Evolutionary conservation across 108 stramenopile genomes (phyloP).

Genomic region (Seminavis robusta): DNA sequence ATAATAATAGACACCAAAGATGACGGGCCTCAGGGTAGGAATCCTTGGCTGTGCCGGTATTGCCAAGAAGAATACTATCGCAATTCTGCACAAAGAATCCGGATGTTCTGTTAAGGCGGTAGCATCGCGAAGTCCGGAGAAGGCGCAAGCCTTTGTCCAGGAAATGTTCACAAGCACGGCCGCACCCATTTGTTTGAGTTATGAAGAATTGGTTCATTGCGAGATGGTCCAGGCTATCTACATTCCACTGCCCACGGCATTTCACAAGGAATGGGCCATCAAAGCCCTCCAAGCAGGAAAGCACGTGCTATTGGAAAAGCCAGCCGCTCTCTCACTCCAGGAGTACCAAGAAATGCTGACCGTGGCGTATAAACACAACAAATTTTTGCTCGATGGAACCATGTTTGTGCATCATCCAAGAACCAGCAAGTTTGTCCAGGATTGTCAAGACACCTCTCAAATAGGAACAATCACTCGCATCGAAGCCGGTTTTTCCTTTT

Average conservation of each 20-base stretch:
- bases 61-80: constrained; percentile 28
- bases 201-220: constrained; percentile 11
- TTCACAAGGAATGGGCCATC: constrained; percentile 32
- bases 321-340: constrained; percentile 23
- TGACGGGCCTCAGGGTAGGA: constrained; percentile 30
- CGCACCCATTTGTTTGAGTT: constrained; percentile 3
- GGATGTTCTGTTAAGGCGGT: constrained; percentile 25
- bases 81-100: constrained; percentile 10
- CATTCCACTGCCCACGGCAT: constrained; percentile 35
- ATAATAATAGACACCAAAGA: too few species aligned
- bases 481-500: constrained; percentile 35
- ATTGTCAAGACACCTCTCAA: neutral
- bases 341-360: constrained; percentile 29
- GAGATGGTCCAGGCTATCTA: constrained; percentile 25
- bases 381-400: constrained; percentile 42
- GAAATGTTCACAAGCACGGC: neutral
- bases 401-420: constrained; percentile 42
- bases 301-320: constrained; percentile 46
- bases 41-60: constrained; percentile 36
- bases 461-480: constrained; percentile 14
- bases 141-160: constrained; percentile 17
- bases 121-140: constrained; percentile 21
- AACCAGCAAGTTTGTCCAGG: constrained; percentile 20
- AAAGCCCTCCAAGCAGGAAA: constrained; percentile 22
- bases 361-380: constrained; percentile 12